Conservation (phyloP, 202 grass and related monocot genomes). For the Zoysia matrella region DNA sequence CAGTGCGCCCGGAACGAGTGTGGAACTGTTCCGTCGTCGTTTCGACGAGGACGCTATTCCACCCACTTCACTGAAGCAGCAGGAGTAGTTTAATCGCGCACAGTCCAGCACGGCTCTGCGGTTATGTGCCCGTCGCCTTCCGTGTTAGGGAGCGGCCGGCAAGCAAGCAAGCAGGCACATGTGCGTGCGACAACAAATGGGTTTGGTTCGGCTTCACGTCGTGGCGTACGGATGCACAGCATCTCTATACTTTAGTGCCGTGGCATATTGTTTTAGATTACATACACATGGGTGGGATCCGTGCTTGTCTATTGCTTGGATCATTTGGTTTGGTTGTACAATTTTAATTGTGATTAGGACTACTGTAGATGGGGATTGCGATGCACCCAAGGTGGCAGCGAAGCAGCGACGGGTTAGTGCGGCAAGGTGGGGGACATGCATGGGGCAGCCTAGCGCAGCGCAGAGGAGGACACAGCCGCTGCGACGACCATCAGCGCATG, state of each 20-base stretch:
- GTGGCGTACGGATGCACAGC: not conserved
- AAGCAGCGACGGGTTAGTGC: no score
- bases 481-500: no score
- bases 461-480: no score
- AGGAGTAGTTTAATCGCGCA: not conserved
- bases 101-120: not conserved
- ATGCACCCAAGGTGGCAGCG: no score
- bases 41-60: not conserved
- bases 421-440: no score
- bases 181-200: not conserved
- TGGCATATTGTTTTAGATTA: not conserved
- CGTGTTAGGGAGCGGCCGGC: no score
- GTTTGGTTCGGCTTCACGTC: not conserved
- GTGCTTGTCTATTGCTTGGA: not conserved
- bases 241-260: not conserved
- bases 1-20: not conserved
- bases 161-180: not conserved
- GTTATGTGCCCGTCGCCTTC: not conserved
- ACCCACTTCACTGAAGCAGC: not conserved
- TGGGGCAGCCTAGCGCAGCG: no score
- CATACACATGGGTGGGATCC: not conserved
- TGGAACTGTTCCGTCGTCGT: not conserved
- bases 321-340: no score
- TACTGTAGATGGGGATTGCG: no score
- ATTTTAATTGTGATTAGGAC: no score